Percentiles rank a stretch among this genome's conserved stretches.
phyloP scores from a whole-genome alignment of 2,329 filamentous ascomycete genomes.

The Thelonectria rubi region DNA sequence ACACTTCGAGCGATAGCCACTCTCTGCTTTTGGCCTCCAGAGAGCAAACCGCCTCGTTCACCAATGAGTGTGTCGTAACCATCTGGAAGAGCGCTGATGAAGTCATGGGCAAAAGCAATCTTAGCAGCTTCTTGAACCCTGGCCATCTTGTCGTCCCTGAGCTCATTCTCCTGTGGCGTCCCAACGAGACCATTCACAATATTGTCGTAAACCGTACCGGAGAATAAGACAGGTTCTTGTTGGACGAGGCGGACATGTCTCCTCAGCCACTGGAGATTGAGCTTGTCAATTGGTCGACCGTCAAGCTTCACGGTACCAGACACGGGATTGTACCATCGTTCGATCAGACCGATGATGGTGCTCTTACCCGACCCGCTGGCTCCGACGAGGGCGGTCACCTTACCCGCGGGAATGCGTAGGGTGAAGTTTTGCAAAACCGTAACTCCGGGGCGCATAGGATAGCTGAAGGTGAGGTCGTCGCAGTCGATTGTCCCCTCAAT shows the following conservation, averaged over 20 bases:
- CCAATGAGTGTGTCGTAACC: slow-evolving; percentile 65
- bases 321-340: slow-evolving; percentile 46
- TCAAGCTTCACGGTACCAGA: slow-evolving; percentile 45
- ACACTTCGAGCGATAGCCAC: slow-evolving; percentile 63
- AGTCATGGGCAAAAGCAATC: slow-evolving; percentile 59
- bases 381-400: slow-evolving; percentile 51
- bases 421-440: slow-evolving; percentile 51
- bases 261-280: slow-evolving; percentile 49
- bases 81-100: slow-evolving; percentile 55
- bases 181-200: slow-evolving; percentile 58
- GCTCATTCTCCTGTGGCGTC: slow-evolving; percentile 40
- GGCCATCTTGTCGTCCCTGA: slow-evolving; percentile 50
- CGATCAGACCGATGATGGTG: slow-evolving; percentile 47
- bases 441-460: slow-evolving; percentile 52
- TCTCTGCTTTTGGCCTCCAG: slow-evolving; percentile 71
- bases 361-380: slow-evolving; percentile 43
- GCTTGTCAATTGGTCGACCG: slow-evolving; percentile 38
- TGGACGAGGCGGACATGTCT: slow-evolving; percentile 36
- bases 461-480: slow-evolving; percentile 50
- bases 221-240: slow-evolving; percentile 51
- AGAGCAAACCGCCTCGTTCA: slow-evolving; percentile 69
- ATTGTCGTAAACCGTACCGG: slow-evolving; percentile 59
- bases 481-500: slow-evolving; percentile 46
- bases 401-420: slow-evolving; percentile 52
- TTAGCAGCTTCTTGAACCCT: slow-evolving; percentile 55